A percentile compares a stretch with the other conserved stretches of the same genome.
Evolutionary conservation across 495 filamentous ascomycete genomes (phyloP).

Genomic region (Aspergillus indologenus): DNA sequence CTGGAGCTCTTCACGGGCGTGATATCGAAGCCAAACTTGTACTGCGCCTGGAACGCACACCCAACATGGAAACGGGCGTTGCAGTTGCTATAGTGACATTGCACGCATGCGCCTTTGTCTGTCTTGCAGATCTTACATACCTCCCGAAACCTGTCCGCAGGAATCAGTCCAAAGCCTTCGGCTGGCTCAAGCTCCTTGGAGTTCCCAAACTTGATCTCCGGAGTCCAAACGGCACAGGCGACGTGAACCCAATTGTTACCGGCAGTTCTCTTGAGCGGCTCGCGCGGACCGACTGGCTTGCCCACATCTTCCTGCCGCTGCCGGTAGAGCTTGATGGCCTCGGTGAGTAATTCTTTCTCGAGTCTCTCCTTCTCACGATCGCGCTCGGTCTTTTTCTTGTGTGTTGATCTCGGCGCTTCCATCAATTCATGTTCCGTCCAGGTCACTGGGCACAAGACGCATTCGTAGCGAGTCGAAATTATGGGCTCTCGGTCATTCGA

Average conservation of each 20-base stretch:
- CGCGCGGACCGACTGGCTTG: conserved; percentile 75
- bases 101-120: conserved; percentile 69
- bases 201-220: conserved; percentile 87
- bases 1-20: conserved; percentile 85
- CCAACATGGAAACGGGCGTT: conserved; percentile 78
- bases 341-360: conserved; percentile 74
- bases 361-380: conserved; percentile 83
- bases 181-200: conserved; percentile 74
- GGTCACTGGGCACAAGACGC: conserved; percentile 79
- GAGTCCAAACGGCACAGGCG: conserved; percentile 83
- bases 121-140: conserved; percentile 80
- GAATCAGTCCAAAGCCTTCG: conserved; percentile 82
- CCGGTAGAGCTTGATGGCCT: conserved; percentile 72
- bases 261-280: conserved; percentile 86
- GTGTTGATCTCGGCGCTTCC: conserved; percentile 75
- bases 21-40: conserved; percentile 84
- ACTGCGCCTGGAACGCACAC: conserved; percentile 82
- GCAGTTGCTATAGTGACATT: conserved; percentile 69
- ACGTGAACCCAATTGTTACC: conserved; percentile 99
- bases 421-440: conserved; percentile 76
- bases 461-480: conserved; percentile 87
- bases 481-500: conserved; percentile 84
- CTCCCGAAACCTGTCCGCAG: conserved; percentile 62
- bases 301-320: conserved; percentile 81
- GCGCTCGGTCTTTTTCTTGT: conserved; percentile 92